Percentiles rank a stretch among this genome's conserved stretches.
phyloP scores from a whole-genome alignment of 2,329 filamentous ascomycete genomes.

The Coniochaeta prunicola region DNA sequence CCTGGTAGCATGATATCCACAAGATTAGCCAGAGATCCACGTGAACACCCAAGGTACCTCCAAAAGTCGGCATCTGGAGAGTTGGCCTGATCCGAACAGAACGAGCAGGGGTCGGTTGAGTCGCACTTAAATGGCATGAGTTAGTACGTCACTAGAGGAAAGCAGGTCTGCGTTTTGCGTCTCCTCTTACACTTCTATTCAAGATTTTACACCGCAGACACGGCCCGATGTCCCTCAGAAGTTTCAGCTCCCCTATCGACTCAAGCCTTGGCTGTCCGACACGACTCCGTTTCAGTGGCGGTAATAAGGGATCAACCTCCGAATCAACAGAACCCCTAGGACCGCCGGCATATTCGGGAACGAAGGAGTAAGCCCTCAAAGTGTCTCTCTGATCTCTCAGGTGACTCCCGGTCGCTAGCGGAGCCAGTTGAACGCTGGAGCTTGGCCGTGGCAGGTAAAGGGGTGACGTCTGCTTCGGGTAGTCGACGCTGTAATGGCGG shows the following conservation, averaged over 20 bases:
- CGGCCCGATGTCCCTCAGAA: conserved; percentile 37
- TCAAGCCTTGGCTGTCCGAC: conserved; percentile 45
- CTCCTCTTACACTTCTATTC: conserved; percentile 34
- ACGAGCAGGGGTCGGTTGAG: conserved; percentile 38
- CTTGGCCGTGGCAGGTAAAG: conserved; percentile 30
- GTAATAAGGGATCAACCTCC: conserved; percentile 43
- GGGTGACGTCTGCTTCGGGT: conserved; percentile 27
- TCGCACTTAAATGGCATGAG: conserved; percentile 37
- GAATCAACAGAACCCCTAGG: conserved; percentile 35
- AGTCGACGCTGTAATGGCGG: conserved; percentile 21
- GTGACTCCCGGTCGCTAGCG: conserved; percentile 24
- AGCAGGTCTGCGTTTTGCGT: background rate
- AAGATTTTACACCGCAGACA: conserved; percentile 45
- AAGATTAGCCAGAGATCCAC: conserved; percentile 38
- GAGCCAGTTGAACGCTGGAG: conserved; percentile 23
- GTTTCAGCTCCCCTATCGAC: conserved; percentile 48
- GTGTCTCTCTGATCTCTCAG: conserved; percentile 33
- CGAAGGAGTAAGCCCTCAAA: conserved; percentile 30
- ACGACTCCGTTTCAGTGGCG: conserved; percentile 46
- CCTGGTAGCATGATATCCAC: conserved; percentile 43
- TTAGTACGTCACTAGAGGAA: background rate
- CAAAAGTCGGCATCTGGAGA: conserved; percentile 36
- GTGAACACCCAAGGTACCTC: conserved; percentile 42
- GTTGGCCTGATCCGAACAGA: conserved; percentile 31
- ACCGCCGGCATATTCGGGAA: conserved; percentile 27